phyloP scores from a whole-genome alignment of 495 filamentous ascomycete genomes.

The Penicilliopsis zonata region DNA sequence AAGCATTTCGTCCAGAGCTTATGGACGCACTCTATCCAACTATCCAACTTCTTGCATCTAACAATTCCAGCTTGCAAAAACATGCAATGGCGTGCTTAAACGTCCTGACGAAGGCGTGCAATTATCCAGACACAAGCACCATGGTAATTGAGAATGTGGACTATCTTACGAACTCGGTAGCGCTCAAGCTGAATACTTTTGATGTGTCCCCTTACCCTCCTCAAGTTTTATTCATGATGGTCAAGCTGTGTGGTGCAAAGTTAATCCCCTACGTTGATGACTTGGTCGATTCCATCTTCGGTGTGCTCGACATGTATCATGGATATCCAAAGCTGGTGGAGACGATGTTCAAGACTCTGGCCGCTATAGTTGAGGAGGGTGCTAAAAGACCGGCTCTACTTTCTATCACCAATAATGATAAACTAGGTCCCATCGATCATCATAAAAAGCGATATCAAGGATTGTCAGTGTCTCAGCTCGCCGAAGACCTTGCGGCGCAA shows the following conservation, averaged over 20 bases:
- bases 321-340: constrained; percentile 83
- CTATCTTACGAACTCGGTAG: constrained; percentile 90
- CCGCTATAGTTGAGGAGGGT: constrained; percentile 71
- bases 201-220: constrained; percentile 86
- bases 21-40: constrained; percentile 88
- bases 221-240: constrained; percentile 89
- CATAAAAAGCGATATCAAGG: constrained; percentile 26
- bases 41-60: constrained; percentile 72
- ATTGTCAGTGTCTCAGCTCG: constrained; percentile 24
- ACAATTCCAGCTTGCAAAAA: constrained; percentile 50
- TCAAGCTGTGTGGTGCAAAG: constrained; percentile 68
- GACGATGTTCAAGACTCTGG: constrained; percentile 69
- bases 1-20: constrained; percentile 70
- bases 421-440: constrained; percentile 17
- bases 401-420: constrained; percentile 27
- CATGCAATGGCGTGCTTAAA: constrained; percentile 83
- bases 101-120: constrained; percentile 60
- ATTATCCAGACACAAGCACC: constrained; percentile 60
- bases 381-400: constrained; percentile 48
- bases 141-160: constrained; percentile 88
- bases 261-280: constrained; percentile 88
- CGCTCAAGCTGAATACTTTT: constrained; percentile 77
- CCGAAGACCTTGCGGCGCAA: constrained; percentile 19
- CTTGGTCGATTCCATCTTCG: constrained; percentile 78
- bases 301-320: constrained; percentile 82